Base-by-base conservation (phyloP, 2,329 filamentous ascomycete species). In the Neofusicoccum sp. region DNA sequence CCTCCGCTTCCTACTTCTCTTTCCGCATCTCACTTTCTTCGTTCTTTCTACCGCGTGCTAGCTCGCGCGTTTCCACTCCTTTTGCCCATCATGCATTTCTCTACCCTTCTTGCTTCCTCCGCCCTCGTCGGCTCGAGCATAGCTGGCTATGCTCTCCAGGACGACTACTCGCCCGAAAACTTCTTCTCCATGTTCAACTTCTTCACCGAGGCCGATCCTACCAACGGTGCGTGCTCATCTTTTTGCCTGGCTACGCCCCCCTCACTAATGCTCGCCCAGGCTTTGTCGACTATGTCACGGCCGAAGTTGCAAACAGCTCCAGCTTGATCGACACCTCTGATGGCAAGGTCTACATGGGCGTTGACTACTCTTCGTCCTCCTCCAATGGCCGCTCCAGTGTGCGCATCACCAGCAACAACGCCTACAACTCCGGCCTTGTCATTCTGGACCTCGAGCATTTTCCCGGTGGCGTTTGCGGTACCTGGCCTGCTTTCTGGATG, bases 361-460 rank as follows among this genome's bases (percentile, higher is more conserved):
- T 80, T 20, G 80, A 83, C 64, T 66, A 66, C 43, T 68, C 67
- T 48, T 75, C 68, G 58, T 76, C 69, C 57, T 69, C 74, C 7
- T 71, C 73, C 5, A 66, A 71, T 7, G 77, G 76, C 53, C 73
- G 81, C 3, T 71, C 74, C 12, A 80, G 78, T 57, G 70, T 84
- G 7, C 78, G 81, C 12, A 65, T 84, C 4, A 74, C 74, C 36
- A 78, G 76, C 67, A 79, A 78, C 62, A 73, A 76, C 45, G 73
- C 70, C 9, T 82, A 81, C 65, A 75, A 78, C 62, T 67, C 71
- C 28, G 80, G 80, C 24, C 69, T 82, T n/a, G 71, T 84, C 36
- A 74, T 81, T 3, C 66, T 78, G 31, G 80, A 84, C 65, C 73
- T 84, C 54, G 73, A 73, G 28, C 81, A 84, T 63, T 81, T 83